A percentile compares a stretch with the other conserved stretches of the same genome.
Evolutionary conservation across 2,329 filamentous ascomycete genomes (phyloP).

Genomic region (Colletotrichum acutatum): DNA sequence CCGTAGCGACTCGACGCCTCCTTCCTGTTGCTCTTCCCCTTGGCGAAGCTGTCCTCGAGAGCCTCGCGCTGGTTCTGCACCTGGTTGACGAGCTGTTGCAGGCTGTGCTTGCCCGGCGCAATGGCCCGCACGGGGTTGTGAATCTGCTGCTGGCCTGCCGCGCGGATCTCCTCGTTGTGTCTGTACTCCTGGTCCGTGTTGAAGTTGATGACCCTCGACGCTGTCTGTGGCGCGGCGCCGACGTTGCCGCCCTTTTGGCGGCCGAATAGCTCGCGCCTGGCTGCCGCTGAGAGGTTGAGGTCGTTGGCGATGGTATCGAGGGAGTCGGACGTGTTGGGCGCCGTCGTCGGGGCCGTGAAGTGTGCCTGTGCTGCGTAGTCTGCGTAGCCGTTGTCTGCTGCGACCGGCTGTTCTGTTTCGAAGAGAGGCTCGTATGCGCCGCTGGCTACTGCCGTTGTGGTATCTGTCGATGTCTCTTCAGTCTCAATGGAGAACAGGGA

Average conservation of each 20-base stretch:
- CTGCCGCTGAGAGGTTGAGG: constrained; percentile 81
- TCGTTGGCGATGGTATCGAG: constrained; percentile 79
- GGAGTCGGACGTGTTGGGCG: constrained; percentile 56
- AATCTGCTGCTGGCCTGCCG: constrained; percentile 74
- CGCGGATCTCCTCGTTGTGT: constrained; percentile 82
- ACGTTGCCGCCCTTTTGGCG: constrained; percentile 60
- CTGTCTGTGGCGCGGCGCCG: constrained; percentile 57
- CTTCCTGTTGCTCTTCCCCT: constrained; percentile 80
- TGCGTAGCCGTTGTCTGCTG: constrained; percentile 41
- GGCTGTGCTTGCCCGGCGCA: constrained; percentile 87
- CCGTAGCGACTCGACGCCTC: constrained; percentile 88
- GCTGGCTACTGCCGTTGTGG: constrained; percentile 30
- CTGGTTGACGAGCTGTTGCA: constrained; percentile 87
- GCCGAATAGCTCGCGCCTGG: constrained; percentile 87
- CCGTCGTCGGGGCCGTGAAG: constrained; percentile 43
- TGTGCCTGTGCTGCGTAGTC: constrained; percentile 48
- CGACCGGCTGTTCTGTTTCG: constrained; percentile 42
- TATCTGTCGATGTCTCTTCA: constrained; percentile 37
- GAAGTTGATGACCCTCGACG: constrained; percentile 82
- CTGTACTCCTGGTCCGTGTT: constrained; percentile 90
- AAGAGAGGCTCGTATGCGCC: constrained; percentile 65
- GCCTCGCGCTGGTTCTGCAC: constrained; percentile 86
- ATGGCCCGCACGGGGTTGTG: constrained; percentile 88
- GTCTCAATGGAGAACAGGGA: constrained; percentile 76
- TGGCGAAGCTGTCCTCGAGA: constrained; percentile 90